These are phyloP conservation scores for Favolaschia claudopus DNA, from an alignment of 768 basidiomycete genomes.

Conservation along the genomic window DNA sequence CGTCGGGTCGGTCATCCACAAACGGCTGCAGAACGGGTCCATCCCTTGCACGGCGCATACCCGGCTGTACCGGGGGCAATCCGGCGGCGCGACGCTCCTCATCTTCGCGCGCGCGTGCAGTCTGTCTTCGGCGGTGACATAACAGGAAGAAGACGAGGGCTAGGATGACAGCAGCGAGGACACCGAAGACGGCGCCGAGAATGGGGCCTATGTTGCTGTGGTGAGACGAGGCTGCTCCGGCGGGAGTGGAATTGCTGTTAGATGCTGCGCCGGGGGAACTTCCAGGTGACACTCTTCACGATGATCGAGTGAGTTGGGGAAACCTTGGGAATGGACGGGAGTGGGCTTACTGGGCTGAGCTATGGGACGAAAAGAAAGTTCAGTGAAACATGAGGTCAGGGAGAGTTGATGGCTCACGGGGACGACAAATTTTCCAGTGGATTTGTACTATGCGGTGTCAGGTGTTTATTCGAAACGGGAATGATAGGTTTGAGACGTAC, in stretches of 20 bases:
- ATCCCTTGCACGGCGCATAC: conserved; percentile 17
- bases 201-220: conserved; percentile 33
- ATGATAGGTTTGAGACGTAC: too few relatives aligned
- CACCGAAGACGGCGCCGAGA: conserved; percentile 39
- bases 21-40: conserved; percentile 20
- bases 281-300: not conserved
- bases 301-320: too few relatives aligned
- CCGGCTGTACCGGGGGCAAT: conserved; percentile 1
- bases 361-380: too few relatives aligned
- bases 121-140: conserved; percentile 28
- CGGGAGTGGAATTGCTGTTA: not conserved
- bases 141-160: conserved; percentile 26
- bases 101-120: conserved; percentile 4
- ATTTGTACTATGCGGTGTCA: too few relatives aligned
- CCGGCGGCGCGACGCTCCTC: conserved; percentile 17
- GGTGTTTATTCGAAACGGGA: too few relatives aligned
- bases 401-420: too few relatives aligned
- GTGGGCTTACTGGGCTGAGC: too few relatives aligned
- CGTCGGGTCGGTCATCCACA: conserved; percentile 15
- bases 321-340: too few relatives aligned
- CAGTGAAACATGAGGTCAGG: too few relatives aligned
- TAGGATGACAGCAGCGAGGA: conserved; percentile 20
- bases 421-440: too few relatives aligned
- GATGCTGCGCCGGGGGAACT: not conserved
- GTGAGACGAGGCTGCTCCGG: conserved; percentile 3